Conservation (phyloP, 805 yeast species). For the Candida verbasci region DNA sequence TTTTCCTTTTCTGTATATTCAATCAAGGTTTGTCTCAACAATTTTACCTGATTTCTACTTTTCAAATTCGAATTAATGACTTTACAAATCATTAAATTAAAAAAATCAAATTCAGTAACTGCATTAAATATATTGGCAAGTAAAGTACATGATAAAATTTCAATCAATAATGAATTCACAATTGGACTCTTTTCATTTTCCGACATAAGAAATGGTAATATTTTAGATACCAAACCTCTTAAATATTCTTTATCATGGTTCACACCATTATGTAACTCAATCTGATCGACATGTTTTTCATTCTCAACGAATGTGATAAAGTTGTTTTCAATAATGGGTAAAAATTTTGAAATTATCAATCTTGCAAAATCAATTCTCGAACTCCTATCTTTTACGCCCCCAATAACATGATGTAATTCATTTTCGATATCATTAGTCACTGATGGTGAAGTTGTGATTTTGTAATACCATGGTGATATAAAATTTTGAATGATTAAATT, state of each 20-base stretch:
- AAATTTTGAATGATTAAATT: conserved; percentile 48
- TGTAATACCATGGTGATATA: conserved; percentile 51
- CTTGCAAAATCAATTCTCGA: conserved; percentile 48
- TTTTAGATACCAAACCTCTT: conserved; percentile 31
- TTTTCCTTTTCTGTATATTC: conserved; percentile 43
- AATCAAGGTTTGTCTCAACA: conserved; percentile 64
- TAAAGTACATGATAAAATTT: conserved; percentile 51
- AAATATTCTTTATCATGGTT: conserved; percentile 51
- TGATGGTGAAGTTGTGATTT: conserved; percentile 31
- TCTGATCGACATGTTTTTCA: conserved; percentile 39
- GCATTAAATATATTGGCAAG: conserved; percentile 50
- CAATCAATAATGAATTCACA: conserved; percentile 50
- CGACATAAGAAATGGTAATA: conserved; percentile 51
- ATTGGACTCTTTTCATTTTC: conserved; percentile 43
- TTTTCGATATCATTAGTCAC: conserved; percentile 38
- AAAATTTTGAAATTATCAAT: conserved; percentile 49
- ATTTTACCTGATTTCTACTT: conserved; percentile 70
- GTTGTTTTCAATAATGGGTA: conserved; percentile 69
- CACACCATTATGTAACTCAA: conserved; percentile 55
- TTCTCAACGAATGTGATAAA: too few relatives aligned
- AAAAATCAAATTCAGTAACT: conserved; percentile 69
- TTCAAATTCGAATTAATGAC: conserved; percentile 60
- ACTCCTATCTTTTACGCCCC: conserved; percentile 40
- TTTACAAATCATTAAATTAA: conserved; percentile 62
- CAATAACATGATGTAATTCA: conserved; percentile 41